phyloP scores from a whole-genome alignment of 2,329 filamentous ascomycete species.

The Dactylella cylindrospora region DNA sequence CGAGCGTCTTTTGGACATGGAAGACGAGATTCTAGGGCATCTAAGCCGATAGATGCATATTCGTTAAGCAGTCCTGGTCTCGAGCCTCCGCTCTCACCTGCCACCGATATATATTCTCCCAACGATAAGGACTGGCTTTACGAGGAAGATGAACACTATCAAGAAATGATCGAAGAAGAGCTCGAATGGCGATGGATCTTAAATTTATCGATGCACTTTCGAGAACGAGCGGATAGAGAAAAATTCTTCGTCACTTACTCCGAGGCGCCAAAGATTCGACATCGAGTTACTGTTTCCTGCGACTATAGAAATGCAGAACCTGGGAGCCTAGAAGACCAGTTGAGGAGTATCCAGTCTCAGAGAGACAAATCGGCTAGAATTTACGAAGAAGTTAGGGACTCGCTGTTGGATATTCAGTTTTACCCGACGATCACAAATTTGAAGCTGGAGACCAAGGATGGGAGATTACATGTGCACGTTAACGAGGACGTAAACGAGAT shows the following conservation, averaged over 20 bases:
- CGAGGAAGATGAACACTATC: conserved; percentile 54
- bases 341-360: conserved; percentile 76
- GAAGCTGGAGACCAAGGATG: conserved; percentile 84
- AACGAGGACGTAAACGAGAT: conserved; percentile 97
- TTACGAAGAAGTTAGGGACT: conserved; percentile 91
- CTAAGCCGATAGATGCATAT: background rate
- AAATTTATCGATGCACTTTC: conserved; percentile 97
- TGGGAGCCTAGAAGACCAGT: conserved; percentile 81
- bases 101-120: conserved; percentile 30
- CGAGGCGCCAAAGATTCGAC: conserved; percentile 75
- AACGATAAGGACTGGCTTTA: conserved; percentile 33
- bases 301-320: conserved; percentile 81
- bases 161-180: conserved; percentile 72
- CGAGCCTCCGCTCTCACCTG: conserved; percentile 29
- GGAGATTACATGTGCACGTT: conserved; percentile 89
- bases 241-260: conserved; percentile 98
- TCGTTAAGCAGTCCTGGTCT: background rate
- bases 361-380: conserved; percentile 90
- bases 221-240: conserved; percentile 86
- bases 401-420: conserved; percentile 88
- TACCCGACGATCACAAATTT: conserved; percentile 95
- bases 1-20: conserved; percentile 12
- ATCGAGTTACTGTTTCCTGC: conserved; percentile 85
- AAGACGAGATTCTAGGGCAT: conserved; percentile 2
- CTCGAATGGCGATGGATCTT: conserved; percentile 89